A percentile compares a stretch with the other conserved stretches of the same genome.
Evolutionary conservation across 345 rosid genomes (phyloP).

Genomic region (Viola odorata): DNA sequence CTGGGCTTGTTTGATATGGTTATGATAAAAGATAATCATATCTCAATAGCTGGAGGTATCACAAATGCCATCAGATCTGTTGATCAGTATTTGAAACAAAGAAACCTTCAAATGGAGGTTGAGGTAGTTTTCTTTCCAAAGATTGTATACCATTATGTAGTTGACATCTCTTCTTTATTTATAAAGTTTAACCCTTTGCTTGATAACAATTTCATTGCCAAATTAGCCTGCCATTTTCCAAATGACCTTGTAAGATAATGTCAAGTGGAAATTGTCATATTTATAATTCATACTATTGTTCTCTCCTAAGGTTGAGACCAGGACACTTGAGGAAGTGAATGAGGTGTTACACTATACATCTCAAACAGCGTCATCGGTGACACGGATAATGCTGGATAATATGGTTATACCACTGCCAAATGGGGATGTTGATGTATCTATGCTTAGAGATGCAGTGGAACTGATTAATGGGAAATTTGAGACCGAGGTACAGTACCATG

Average conservation of each 20-base stretch:
- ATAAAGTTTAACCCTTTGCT: slow-evolving; percentile 4
- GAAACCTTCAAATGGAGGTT: slow-evolving; percentile 78
- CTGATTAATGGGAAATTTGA: slow-evolving; percentile 67
- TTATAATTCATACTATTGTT: not conserved
- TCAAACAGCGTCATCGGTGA: slow-evolving; percentile 49
- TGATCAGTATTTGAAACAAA: slow-evolving; percentile 56
- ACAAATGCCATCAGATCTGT: slow-evolving; percentile 67
- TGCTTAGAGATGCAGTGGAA: slow-evolving; percentile 76
- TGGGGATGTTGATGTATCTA: slow-evolving; percentile 78
- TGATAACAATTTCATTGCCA: not conserved
- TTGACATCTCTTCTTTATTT: not conserved
- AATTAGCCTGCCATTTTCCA: not conserved
- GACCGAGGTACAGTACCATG: slow-evolving; percentile 54
- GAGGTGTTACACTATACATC: slow-evolving; percentile 61
- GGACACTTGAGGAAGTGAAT: slow-evolving; percentile 77
- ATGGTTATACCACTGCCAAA: slow-evolving; percentile 82
- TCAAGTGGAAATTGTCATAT: not conserved
- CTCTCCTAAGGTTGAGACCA: slow-evolving; percentile 67
- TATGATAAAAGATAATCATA: slow-evolving; percentile 94
- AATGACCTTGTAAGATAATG: too few relatives aligned
- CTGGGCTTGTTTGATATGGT: slow-evolving; percentile 99
- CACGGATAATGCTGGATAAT: slow-evolving; percentile 91
- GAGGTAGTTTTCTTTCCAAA: slow-evolving; percentile 51
- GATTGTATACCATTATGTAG: not conserved
- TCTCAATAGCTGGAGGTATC: slow-evolving; percentile 87